Base-by-base conservation (phyloP, 2,329 filamentous ascomycete genomes). In the Plectosphaerella cucumerina region DNA sequence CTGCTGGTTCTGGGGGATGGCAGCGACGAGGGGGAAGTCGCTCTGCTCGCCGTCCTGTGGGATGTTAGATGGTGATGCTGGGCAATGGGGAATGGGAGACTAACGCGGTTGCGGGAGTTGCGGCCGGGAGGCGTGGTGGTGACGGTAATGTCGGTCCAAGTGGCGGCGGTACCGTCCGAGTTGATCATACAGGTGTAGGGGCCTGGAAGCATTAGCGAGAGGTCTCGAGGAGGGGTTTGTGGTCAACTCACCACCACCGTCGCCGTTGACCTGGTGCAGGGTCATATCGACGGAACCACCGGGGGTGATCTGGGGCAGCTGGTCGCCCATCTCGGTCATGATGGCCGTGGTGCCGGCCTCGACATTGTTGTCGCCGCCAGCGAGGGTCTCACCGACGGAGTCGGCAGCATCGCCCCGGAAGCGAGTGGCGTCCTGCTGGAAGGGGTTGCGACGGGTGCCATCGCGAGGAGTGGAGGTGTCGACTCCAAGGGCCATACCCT, bases 391-490 rank as follows among this genome's bases (percentile, higher is more conserved):
- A 54, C 82, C 81, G 58, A 82, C 73, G 20, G 73, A 74, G 35
- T 74, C 73, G 12, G 74, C 77, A 14, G 72, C 64, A 43, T 68
- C 68, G 35, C 79, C 80, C 47, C 70, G 69, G 76, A 86, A 86
- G 53, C 81, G 79, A 47, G 82, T 87, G 44, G 75, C 73, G 57
- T 86, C 84, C 55, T 78, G 75, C 68, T 87, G 83, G 73, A 85
- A 85, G 45, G 83, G 83, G 43, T 74, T 67, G 54, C 82, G 75
- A 9, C 69, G 64, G 18, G 82, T 84, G 37, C 82, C 83, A 56
- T 84, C 81, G 54, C 83, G 82, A 35, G 83, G 82, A 49, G 81
- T 85, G 58, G 58, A 60, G 44, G 74, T 70, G 62, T 79, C 74
- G 53, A 86, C 62, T 50, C 71, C 72, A 3, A 77, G 66, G n/a